These are phyloP conservation scores for Hericium alpestre DNA, from an alignment of 768 basidiomycete species.

Conservation along the genomic window DNA sequence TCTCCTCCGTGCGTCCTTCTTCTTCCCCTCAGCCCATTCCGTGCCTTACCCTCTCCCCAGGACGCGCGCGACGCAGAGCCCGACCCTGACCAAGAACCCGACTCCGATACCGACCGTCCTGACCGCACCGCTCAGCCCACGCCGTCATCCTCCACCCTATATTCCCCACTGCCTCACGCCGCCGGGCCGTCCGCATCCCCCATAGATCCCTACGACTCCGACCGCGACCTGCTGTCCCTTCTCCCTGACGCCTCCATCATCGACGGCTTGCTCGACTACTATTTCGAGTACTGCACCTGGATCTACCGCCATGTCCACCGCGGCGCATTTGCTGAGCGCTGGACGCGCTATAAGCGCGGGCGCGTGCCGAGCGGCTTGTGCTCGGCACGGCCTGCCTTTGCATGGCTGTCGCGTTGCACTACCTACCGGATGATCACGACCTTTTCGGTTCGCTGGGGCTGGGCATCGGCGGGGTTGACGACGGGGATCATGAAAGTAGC, in stretches of 20 bases:
- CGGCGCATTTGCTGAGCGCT: conserved; percentile 46
- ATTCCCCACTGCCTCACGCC: conserved; percentile 28
- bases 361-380: conserved; percentile 51
- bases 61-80: conserved; percentile 21
- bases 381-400: conserved; percentile 66
- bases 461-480: conserved; percentile 11
- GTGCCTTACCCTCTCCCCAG: conserved; percentile 11
- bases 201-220: conserved; percentile 36
- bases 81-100: neutral
- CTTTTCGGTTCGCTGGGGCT: conserved; percentile 41
- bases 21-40: conserved; percentile 5
- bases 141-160: neutral
- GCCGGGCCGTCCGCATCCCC: conserved; percentile 14
- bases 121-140: neutral
- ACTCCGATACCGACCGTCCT: neutral
- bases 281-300: conserved; percentile 86
- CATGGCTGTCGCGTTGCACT: conserved; percentile 64
- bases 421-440: conserved; percentile 55
- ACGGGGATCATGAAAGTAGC: neutral
- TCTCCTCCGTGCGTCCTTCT: conserved; percentile 41
- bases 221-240: conserved; percentile 58
- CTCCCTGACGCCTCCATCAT: conserved; percentile 60
- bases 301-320: conserved; percentile 73
- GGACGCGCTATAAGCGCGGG: conserved; percentile 67
- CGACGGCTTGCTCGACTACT: conserved; percentile 63